Base-by-base conservation (phyloP, 1,139 yeast species). In the Hansenula lynferdii region DNA sequence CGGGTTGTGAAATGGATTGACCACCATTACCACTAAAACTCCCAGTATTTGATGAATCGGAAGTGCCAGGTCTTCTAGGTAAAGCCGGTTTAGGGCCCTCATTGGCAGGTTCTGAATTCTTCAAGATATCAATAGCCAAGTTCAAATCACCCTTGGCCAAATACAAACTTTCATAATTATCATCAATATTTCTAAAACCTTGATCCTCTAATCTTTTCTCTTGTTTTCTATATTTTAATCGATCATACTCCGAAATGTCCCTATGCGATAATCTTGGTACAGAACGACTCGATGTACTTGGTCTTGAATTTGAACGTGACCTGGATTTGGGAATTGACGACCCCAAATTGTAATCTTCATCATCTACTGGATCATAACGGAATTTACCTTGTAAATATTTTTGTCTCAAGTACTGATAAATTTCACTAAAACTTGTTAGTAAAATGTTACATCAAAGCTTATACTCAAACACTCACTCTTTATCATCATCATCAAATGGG, bases 401-500 rank as follows among this genome's bases (percentile, higher is more conserved):
- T 37, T 70, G 73, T 46, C 77, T 65, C 36, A 77, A 53, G 56
- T 60, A 77, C 45, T 63, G 63, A 45, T 62, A 80, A 38, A 76
- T 67, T 3, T 54, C 68, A 46, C 35, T 53, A 14, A 11, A 8
- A 8, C 11, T 14, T 15, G 27, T 27, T 21, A 28, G 24, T 41
- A 42, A 8, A 6, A 37, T 57, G 57, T 42, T 66, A 75, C 70
- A 67, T 24, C 12, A 6, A 23, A 31, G 22, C 8, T 20, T 8
- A 24, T 11, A 3, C 8, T 23, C 8, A 16, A n/a, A 24, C n/a
- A 33, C 30, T 26, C 8, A 33, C 35, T 52, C 56, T 39, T 75
- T 76, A 50, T 75, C 81, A 47, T 77, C 84, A 24, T 75, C 83
- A 54, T 82, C 89, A 44, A 60, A 79, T 2, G 92, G 92, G 52